A percentile compares a stretch with the other conserved stretches of the same genome.
phyloP scores from a whole-genome alignment of 176 grass and related monocot genomes.

The Oryza australiensis region DNA sequence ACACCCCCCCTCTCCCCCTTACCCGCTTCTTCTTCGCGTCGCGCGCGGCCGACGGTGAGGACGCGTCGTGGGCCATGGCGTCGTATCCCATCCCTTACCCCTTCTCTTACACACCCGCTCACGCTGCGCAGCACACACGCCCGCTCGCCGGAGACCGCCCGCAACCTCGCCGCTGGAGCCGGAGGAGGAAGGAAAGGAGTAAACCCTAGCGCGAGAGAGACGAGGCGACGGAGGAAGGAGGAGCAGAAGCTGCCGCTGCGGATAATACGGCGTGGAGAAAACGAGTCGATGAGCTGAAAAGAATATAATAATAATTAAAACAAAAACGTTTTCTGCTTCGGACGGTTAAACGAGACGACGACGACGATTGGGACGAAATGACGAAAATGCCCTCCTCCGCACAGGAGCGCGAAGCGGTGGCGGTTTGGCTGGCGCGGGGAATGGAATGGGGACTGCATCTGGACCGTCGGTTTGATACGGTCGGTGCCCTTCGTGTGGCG shows the following conservation, averaged over 20 bases:
- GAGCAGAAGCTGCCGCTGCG: neutral
- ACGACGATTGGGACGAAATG: neutral
- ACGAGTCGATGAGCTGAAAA: neutral
- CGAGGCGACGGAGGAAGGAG: slow-evolving; percentile 2
- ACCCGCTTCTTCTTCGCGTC: slow-evolving; percentile 88
- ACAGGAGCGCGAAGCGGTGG: neutral
- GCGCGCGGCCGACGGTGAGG: slow-evolving; percentile 42
- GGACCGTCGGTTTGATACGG: neutral
- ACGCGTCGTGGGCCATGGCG: slow-evolving; percentile 41
- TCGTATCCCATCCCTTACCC: slow-evolving; percentile 69
- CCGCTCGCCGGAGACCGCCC: neutral
- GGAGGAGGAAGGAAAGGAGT: neutral
- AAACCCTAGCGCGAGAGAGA: slow-evolving; percentile 40
- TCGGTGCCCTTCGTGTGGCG: neutral
- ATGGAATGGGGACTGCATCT: neutral
- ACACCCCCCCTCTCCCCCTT: neutral
- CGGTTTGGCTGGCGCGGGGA: neutral
- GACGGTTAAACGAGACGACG: neutral
- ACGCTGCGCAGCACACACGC: neutral
- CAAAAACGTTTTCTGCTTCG: neutral
- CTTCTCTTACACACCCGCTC: too few species aligned
- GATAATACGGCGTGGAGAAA: slow-evolving; percentile 23
- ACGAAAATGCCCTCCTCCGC: neutral
- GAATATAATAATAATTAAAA: neutral
- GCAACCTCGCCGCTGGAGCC: slow-evolving; percentile 10